A percentile compares a stretch with the other conserved stretches of the same genome.
phyloP scores from a whole-genome alignment of 2,329 filamentous ascomycete species.

The Ophiostoma piceae region DNA sequence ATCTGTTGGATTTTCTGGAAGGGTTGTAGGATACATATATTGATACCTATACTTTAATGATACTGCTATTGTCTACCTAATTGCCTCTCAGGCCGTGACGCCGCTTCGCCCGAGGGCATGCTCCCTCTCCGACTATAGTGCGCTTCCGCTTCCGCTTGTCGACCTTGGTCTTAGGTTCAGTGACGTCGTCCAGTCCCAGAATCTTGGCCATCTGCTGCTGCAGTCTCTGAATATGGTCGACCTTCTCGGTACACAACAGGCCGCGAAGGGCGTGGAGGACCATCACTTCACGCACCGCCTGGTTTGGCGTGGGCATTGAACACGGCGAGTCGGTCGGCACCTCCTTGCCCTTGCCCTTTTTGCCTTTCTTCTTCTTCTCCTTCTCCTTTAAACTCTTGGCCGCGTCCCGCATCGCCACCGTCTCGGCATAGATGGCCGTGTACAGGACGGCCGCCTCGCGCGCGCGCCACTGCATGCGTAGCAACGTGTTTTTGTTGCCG shows the following conservation, averaged over 20 bases:
- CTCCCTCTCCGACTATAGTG: neutral
- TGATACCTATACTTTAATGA: neutral
- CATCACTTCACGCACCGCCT: neutral
- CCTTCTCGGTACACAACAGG: neutral
- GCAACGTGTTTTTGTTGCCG: no score
- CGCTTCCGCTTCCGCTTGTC: neutral
- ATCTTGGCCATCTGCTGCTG: neutral
- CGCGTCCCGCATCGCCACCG: neutral
- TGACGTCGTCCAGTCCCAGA: neutral
- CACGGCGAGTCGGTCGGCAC: no score
- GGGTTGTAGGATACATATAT: neutral
- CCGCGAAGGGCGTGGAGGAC: neutral
- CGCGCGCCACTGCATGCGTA: neutral
- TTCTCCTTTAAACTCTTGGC: no score
- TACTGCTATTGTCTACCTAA: no score
- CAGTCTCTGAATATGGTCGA: neutral
- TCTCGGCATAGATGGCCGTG: neutral
- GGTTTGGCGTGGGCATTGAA: no score
- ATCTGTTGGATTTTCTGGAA: neutral
- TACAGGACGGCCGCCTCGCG: neutral
- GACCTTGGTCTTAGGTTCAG: neutral
- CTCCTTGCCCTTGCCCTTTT: no score
- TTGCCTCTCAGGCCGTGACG: neutral
- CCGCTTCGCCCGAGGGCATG: neutral
- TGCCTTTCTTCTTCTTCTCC: no score